Evolutionary conservation across 2,329 filamentous ascomycete species (phyloP).

Genomic region (Pseudogymnoascus sp.): DNA sequence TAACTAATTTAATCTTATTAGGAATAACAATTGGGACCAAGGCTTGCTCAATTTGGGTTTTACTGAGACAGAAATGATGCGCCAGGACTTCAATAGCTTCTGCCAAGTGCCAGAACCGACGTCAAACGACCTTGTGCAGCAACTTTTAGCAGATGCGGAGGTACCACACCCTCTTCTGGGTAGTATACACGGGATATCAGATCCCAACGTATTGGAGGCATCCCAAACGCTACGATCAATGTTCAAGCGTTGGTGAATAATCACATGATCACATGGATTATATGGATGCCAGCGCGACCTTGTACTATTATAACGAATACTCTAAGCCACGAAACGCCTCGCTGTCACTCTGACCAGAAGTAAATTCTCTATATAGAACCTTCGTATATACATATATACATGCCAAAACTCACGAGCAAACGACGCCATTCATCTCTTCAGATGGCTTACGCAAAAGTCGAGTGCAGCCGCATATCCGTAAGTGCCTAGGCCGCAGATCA

Average conservation of each 20-base stretch:
- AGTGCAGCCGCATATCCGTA: conserved; percentile 55
- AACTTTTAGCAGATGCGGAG: conserved; percentile 14
- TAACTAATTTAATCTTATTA: conserved; percentile 13
- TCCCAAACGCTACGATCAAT: conserved; percentile 7
- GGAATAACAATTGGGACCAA: conserved; percentile 27
- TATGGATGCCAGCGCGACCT: not conserved
- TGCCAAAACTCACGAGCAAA: not conserved
- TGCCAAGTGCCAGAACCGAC: conserved; percentile 27
- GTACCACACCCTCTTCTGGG: not conserved
- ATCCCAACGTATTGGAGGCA: not conserved
- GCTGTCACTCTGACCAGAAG: not conserved
- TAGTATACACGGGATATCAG: not conserved
- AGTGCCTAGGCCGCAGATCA: conserved; percentile 61
- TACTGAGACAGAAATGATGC: conserved; percentile 26
- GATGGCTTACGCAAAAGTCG: conserved; percentile 41
- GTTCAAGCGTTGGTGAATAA: conserved; percentile 7
- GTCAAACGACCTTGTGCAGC: conserved; percentile 25
- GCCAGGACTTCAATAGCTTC: conserved; percentile 27
- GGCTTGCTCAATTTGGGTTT: conserved; percentile 29
- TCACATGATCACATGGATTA: not conserved
- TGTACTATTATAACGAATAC: not conserved
- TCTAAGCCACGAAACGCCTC: not conserved
- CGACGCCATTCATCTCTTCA: conserved; percentile 33
- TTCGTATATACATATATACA: not conserved
- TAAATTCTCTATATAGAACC: not conserved